Conservation (phyloP, 108 stramenopile species). For the Cyclotella cryptica region DNA sequence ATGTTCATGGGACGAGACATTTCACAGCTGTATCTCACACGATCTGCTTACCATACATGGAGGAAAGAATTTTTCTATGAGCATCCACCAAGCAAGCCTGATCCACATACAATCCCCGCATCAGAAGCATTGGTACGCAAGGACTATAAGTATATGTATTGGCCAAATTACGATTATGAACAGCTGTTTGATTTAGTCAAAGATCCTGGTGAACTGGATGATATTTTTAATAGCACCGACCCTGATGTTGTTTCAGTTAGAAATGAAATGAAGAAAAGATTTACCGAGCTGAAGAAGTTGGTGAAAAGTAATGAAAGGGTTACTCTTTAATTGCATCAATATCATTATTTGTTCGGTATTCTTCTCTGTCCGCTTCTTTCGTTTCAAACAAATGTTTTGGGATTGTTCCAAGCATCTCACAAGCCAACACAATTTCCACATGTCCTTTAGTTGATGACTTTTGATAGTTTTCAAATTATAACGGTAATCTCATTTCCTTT, state of each 20-base stretch:
- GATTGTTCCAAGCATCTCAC: no score
- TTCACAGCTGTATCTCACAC: conserved; percentile 61
- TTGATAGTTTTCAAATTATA: no score
- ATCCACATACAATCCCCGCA: conserved; percentile 20
- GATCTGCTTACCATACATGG: conserved; percentile 35
- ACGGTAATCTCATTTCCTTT: no score
- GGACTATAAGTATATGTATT: conserved; percentile 74
- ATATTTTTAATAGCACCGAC: conserved; percentile 55
- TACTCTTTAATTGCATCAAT: no score
- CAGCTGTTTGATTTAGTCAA: conserved; percentile 75
- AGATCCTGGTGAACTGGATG: conserved; percentile 78
- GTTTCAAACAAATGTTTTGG: no score
- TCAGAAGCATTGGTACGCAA: conserved; percentile 53
- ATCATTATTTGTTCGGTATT: no score
- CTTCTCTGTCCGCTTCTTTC: no score
- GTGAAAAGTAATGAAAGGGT: conserved; percentile 39
- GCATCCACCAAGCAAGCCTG: conserved; percentile 32
- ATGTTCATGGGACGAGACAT: conserved; percentile 84
- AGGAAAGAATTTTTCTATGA: conserved; percentile 67
- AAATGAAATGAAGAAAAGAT: conserved; percentile 32
- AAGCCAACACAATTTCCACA: no score
- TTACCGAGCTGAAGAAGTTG: conserved; percentile 22
- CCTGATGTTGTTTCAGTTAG: conserved; percentile 5
- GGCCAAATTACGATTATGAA: conserved; percentile 75
- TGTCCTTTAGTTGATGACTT: no score